Evolutionary conservation across 108 stramenopile genomes (phyloP).

Genomic region (Fistulifera solaris): DNA sequence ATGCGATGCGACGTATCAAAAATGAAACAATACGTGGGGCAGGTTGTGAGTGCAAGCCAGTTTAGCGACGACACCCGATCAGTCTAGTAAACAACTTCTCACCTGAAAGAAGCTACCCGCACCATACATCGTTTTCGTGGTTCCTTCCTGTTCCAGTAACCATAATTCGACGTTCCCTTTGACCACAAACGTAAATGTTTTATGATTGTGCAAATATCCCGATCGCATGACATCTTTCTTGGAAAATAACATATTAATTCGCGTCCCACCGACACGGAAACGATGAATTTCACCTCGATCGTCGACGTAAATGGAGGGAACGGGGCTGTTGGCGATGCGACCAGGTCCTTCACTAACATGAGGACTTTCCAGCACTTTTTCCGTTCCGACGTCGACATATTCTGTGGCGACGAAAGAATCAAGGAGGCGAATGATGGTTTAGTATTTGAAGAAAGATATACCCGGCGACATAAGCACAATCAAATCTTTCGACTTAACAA

Average conservation of each 20-base stretch:
- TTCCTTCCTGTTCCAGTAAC: constrained; percentile 25
- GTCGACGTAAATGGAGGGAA: constrained; percentile 34
- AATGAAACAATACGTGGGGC: constrained; percentile 10
- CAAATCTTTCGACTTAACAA: too few relatives aligned
- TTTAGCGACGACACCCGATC: too few relatives aligned
- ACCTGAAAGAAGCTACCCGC: constrained; percentile 2
- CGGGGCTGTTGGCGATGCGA: constrained; percentile 25
- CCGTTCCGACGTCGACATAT: constrained; percentile 24
- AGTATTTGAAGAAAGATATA: too few relatives aligned
- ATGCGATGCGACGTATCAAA: constrained; percentile 20
- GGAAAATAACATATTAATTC: constrained; percentile 42
- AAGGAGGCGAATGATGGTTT: too few relatives aligned
- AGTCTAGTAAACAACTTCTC: neutral
- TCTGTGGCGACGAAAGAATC: constrained; percentile 6
- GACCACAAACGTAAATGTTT: constrained; percentile 34
- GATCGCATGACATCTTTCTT: constrained; percentile 36
- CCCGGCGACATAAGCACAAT: too few relatives aligned
- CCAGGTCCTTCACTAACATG: constrained; percentile 37
- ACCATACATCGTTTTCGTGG: constrained; percentile 14
- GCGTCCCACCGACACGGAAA: constrained; percentile 21
- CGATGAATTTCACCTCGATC: constrained; percentile 51
- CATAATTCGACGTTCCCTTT: constrained; percentile 49
- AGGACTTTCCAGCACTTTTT: constrained; percentile 23
- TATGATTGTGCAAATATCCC: constrained; percentile 41
- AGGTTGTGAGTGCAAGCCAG: neutral